Evolutionary conservation across 2,329 filamentous ascomycete species (phyloP), one percentile per base, ranked within the genome.

Genomic region (Fonsecaea multimorphosa): DNA sequence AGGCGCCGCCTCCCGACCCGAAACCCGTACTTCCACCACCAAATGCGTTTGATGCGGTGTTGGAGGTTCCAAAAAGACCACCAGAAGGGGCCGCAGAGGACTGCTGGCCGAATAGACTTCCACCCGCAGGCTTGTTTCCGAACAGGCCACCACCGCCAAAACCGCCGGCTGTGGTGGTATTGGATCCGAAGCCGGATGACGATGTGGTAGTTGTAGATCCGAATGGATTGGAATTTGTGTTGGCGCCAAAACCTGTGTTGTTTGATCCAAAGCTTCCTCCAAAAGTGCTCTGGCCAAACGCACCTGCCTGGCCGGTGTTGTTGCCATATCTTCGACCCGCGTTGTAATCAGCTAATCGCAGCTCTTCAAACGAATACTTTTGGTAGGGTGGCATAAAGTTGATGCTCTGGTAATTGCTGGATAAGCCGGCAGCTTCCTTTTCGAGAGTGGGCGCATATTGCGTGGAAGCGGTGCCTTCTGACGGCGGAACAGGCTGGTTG

Each of bases 291-390:
- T 82, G 84, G 19, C 93, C 94, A 77, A 97, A 97, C 7, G 90
- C 91, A 65, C 93, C 93, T 54, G 87, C 82, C 70, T 93, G 90
- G 32, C 92, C 92, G 68, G 90, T 92, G 49, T 86, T 85, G 78
- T 94, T 96, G 36, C 93, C 95, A 76, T 87, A 92, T 61, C 90
- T 89, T 65, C 93, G 88, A 58, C 93, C 93, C 77, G 93, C 91
- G 65, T 89, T 86, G 76, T 99, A 99, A 78, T 99, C 95, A 53
- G 88, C 92, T 67, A 96, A 79, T 74, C 91, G 85, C 61, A 95
- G 80, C 77, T 95, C 90, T 74, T 90, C 95, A n/a, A 91, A 87
- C 9, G 94, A 97, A 82, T 90, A 98, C 76, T 95, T 96, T 77
- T 89, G 89, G 63, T 83, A 83, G 5, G 81, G 79, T 53, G 75